Evolutionary conservation across 257 asterid species (phyloP), one percentile per base, ranked within the genome.

Genomic region (Lycium ferocissimum): DNA sequence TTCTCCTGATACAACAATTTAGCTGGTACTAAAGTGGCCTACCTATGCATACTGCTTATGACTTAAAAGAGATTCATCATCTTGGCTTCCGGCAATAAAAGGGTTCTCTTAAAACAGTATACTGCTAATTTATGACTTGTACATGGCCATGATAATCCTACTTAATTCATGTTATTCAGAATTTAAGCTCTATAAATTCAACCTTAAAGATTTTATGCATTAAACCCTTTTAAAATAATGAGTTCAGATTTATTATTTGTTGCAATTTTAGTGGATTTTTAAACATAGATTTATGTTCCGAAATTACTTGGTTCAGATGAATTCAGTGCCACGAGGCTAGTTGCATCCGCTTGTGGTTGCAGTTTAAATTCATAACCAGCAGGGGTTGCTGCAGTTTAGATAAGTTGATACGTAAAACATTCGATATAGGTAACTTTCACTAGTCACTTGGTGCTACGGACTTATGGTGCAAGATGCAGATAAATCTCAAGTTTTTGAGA

Each of bases 1-100:
- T 83, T 37, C 79, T 14, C 61, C 58, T 75, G 61, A 79, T 89
- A 85, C 78, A 85, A 83, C 90, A 85, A 82, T 88, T 83, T 86
- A 40, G 18, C 78, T 22, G 17, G 62, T 40, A 47, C 14, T 75
- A 20, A 49, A 62, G 84, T 89, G 90, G 87, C 84, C 87, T 85
- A 65, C 67, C 22, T 67, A 14, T 26, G 81, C 6, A 33, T 66
- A 15, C 45, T 37, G 69, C 63, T 51, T 53, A 12, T 26, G 63
- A 84, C 53, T 61, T 56, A 37, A 83, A 15, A 33, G 54, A 58
- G 22, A 6, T 45, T 75, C 20, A 49, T 49, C 43, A 51, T 49
- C 45, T 49, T 49, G 20, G 22, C 43, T 75, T 49, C 63, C 47
- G 20, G 47, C 20, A 49, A 72, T 72, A n/a, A 20, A 18, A 22